Conservation (phyloP, 2,329 filamentous ascomycete genomes). For the Bipolaris victoriae region DNA sequence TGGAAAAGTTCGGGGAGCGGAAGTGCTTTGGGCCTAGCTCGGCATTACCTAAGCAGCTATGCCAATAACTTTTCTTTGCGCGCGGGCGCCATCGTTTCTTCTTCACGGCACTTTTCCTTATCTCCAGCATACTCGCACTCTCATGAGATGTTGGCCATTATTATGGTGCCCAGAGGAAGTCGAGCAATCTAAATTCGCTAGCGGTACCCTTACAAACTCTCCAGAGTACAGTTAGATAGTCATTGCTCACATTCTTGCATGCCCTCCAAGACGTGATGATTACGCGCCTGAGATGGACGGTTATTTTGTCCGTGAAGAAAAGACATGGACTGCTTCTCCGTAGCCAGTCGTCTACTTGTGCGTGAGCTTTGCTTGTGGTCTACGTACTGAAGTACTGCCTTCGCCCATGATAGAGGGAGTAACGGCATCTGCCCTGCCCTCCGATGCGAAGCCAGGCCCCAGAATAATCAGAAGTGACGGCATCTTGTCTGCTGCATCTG, state of each 20-base stretch:
- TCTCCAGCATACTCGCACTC: constrained; percentile 77
- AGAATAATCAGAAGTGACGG: not conserved
- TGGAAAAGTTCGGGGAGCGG: constrained; percentile 41
- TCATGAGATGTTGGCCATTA: constrained; percentile 80
- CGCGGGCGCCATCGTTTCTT: constrained; percentile 48
- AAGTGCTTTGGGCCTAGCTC: constrained; percentile 37
- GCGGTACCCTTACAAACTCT: constrained; percentile 78
- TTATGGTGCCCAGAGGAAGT: constrained; percentile 80
- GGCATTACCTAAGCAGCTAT: constrained; percentile 22
- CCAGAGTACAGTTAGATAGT: constrained; percentile 98
- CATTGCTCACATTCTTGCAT: constrained; percentile 73
- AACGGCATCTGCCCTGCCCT: not conserved
- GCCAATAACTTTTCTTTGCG: constrained; percentile 28
- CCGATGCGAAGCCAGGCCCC: not conserved
- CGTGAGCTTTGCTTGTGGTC: not conserved
- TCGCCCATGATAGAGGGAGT: not conserved
- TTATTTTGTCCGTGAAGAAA: not conserved
- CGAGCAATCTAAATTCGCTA: constrained; percentile 96
- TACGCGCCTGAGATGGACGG: not conserved
- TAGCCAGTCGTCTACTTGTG: no score
- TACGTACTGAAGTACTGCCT: not conserved
- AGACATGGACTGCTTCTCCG: not conserved
- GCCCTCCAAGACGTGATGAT: constrained; percentile 5
- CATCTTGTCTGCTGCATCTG: not conserved
- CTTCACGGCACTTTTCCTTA: constrained; percentile 79